Base-by-base conservation (phyloP, 73 alveolate genomes). In the Loxodes magnus region DNA sequence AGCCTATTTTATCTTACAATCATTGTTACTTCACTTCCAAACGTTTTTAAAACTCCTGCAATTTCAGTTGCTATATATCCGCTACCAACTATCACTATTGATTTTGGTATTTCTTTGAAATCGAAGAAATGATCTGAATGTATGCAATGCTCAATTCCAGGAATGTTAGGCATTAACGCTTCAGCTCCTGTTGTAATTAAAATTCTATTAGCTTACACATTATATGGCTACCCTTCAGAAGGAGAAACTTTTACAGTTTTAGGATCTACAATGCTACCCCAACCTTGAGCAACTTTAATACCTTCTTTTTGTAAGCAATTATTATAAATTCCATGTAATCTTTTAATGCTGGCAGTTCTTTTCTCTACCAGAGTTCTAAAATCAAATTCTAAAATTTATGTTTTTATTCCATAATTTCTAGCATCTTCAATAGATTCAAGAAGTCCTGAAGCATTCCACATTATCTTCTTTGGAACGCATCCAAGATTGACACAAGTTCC, bases 401-500 rank as follows among this genome's bases (percentile, higher is more conserved):
- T 4, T 10, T 43, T 5, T 16, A 71, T 48, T 4, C 92, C 92
- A 43, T 62, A 63, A 59, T 55, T 51, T 21, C 25, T 43, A 17
- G 58, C 16, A 17, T 50, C 42, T 4, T 70, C 54, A 42, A 43
- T 33, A 21, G 51, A 73, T 50, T 77, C 92, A 48, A 56, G 46
- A 43, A 77, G 37, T 21, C 35, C 23, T 2, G 82, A 72, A 12
- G 62, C 63, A 28, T 71, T 71, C 42, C 56, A 71, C 97, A 87
- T 87, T 77, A 69, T 71, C 61, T 85, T 85, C 70, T 90, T 82
- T 4, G 99, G 99, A 21, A 94, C 96, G 63, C 99, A 94, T 5
- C 99, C 99, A 25, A 94, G 98, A 56, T 94, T 92, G 26, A 94
- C 98, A 57, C 99, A 94, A 24, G 99, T 94, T 16, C 99, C 99